A percentile compares a stretch with the other conserved stretches of the same genome.
Conservation (phyloP, 257 asterid species). For the Solanum virginianum region DNA sequence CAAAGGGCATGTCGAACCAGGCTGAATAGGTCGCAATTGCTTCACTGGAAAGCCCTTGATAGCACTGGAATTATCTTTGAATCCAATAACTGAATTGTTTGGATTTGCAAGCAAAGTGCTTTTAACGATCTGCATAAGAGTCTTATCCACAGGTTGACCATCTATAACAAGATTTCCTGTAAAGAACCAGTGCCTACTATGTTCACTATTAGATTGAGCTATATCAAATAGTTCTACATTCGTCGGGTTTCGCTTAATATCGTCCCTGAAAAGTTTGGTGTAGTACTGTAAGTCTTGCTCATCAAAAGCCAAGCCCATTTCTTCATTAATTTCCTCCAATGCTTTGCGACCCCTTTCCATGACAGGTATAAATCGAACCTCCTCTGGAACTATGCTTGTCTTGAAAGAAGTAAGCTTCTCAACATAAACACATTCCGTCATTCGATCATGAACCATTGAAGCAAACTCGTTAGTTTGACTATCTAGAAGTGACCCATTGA, state of each 20-base stretch:
- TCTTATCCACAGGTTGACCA: slow-evolving; percentile 51
- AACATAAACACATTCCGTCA: slow-evolving; percentile 75
- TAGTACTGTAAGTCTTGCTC: slow-evolving; percentile 89
- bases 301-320: slow-evolving; percentile 93
- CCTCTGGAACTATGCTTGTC: slow-evolving; percentile 57
- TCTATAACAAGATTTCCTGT: slow-evolving; percentile 74
- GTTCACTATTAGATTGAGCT: slow-evolving; percentile 97
- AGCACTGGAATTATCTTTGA: slow-evolving; percentile 96
- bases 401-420: slow-evolving; percentile 71
- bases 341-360: slow-evolving; percentile 89
- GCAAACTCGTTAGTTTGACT: slow-evolving; percentile 63
- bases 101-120: slow-evolving; percentile 78
- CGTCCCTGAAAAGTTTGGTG: slow-evolving; percentile 77
- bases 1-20: slow-evolving; percentile 67
- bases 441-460: slow-evolving; percentile 77
- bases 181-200: slow-evolving; percentile 97
- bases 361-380: slow-evolving; percentile 62
- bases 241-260: slow-evolving; percentile 72
- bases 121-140: slow-evolving; percentile 91
- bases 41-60: slow-evolving; percentile 71
- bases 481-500: slow-evolving; percentile 32
- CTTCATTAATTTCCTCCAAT: slow-evolving; percentile 68
- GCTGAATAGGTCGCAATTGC: slow-evolving; percentile 49
- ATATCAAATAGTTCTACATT: slow-evolving; percentile 89
- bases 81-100: slow-evolving; percentile 85